Base-by-base conservation (phyloP, 129 eudicot genomes). In the Kitagawia praeruptora region DNA sequence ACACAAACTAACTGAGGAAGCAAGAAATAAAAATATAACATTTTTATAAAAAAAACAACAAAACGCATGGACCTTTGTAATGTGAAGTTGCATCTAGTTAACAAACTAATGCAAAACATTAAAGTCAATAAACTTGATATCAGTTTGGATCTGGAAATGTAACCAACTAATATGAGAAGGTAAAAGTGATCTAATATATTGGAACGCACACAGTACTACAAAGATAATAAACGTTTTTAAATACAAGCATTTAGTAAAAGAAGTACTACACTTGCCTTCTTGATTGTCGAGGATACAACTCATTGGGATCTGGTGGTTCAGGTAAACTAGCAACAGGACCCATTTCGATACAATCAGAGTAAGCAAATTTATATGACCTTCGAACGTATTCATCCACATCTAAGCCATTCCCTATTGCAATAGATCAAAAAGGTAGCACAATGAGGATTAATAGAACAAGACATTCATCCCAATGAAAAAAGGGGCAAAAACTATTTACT, bases 221-320 rank as follows among this genome's bases (percentile, higher is more conserved):
- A 10, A 21, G 53, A 74, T 23, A 4, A 21, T 42, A 40, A 45
- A 74, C 77, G 44, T 5, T 19, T 74, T 44, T 18, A 75, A 8
- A 31, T 61, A 61, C 16, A 61, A 1, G 37, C 69, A 18, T 75
- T 15, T 31, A 31, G 54, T 40, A 18, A 66, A 87, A 81, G 27
- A 40, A 45, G 4, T 69, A 18, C 23, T n/a, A 75, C 31, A 61
- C 93, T 86, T 92, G 86, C 99, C 99, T 90, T 81, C 89, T 90
- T 77, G 99, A 92, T 84, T 96, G 96, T 75, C 96, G 89, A 86
- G 99, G 99, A 85, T 96, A 92, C 76, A 96, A 87, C 85, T 92
- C 99, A 66, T 90, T 92, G n/a, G 99, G 97, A 80, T 96, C 96
- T 69, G 99, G 99, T 77, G 99, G 99, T 76, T 96, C 99, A 5